Evolutionary conservation across 306 rosid species (phyloP).

Genomic region (Rosa chinensis): DNA sequence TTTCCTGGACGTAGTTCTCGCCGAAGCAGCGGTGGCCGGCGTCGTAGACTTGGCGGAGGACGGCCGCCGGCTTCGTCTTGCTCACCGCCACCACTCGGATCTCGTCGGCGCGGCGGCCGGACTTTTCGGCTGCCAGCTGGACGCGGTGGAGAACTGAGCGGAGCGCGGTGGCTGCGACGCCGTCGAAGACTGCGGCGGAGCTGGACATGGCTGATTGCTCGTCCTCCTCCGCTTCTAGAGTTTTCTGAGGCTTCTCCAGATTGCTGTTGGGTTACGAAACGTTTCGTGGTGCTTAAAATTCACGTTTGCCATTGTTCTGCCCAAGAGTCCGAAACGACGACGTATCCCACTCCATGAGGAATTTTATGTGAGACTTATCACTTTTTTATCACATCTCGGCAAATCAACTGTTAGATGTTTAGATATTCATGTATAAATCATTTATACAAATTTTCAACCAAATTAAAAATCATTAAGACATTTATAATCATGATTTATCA

Average conservation of each 20-base stretch:
- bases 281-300: not conserved
- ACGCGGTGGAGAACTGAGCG: conserved; percentile 57
- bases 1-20: conserved; percentile 89
- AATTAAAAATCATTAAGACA: too few relatives aligned
- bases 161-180: conserved; percentile 44
- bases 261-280: not conserved
- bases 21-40: conserved; percentile 92
- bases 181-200: conserved; percentile 38
- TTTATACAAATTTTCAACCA: too few relatives aligned
- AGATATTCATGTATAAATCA: too few relatives aligned
- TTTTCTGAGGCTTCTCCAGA: conserved; percentile 27
- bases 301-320: not conserved
- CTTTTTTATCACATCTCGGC: too few relatives aligned
- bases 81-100: conserved; percentile 82
- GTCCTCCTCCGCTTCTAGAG: not conserved
- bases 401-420: too few relatives aligned
- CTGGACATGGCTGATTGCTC: conserved; percentile 36
- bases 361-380: too few relatives aligned
- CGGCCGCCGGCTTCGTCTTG: conserved; percentile 73
- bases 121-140: conserved; percentile 60
- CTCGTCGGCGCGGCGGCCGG: conserved; percentile 44
- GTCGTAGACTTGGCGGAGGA: conserved; percentile 69
- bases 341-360: too few relatives aligned
- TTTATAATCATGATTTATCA: too few relatives aligned
- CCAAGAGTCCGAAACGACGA: not conserved